Percentiles rank a stretch among this genome's conserved stretches.
Conservation (phyloP, 2,329 filamentous ascomycete genomes). For the Ophiostoma quercus region DNA sequence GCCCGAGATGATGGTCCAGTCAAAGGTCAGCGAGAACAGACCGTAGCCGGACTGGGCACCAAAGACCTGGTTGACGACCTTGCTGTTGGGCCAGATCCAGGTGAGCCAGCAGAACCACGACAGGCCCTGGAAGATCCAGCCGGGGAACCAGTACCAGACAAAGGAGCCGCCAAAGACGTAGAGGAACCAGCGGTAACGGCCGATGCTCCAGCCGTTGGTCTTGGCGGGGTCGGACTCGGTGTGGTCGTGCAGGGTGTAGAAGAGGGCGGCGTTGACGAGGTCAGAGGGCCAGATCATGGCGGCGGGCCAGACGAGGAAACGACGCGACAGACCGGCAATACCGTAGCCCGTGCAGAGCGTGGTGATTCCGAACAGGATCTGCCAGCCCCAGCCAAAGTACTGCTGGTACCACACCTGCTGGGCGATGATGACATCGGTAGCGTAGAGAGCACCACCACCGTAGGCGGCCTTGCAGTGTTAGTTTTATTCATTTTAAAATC, state of each 20-base stretch:
- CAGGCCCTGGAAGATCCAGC: constrained; percentile 49
- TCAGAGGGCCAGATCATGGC: constrained; percentile 61
- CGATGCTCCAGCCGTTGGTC: constrained; percentile 57
- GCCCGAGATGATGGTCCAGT: constrained; percentile 43
- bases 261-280: constrained; percentile 57
- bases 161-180: constrained; percentile 50
- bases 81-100: constrained; percentile 45
- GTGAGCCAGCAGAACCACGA: constrained; percentile 42
- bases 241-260: constrained; percentile 61
- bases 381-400: constrained; percentile 52
- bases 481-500: no score
- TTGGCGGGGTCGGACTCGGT: constrained; percentile 46
- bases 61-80: constrained; percentile 43
- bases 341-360: constrained; percentile 61
- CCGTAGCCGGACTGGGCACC: constrained; percentile 41
- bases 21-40: constrained; percentile 38
- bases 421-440: constrained; percentile 48
- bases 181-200: constrained; percentile 60
- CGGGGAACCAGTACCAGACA: constrained; percentile 52
- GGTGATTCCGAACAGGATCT: constrained; percentile 55
- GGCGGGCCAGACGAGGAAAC: constrained; percentile 57
- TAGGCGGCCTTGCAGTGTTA: constrained; percentile 45
- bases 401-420: constrained; percentile 50
- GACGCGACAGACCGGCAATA: constrained; percentile 53
- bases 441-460: constrained; percentile 53